phyloP scores from a whole-genome alignment of 2,329 filamentous ascomycete species.

The Alternaria rosae region DNA sequence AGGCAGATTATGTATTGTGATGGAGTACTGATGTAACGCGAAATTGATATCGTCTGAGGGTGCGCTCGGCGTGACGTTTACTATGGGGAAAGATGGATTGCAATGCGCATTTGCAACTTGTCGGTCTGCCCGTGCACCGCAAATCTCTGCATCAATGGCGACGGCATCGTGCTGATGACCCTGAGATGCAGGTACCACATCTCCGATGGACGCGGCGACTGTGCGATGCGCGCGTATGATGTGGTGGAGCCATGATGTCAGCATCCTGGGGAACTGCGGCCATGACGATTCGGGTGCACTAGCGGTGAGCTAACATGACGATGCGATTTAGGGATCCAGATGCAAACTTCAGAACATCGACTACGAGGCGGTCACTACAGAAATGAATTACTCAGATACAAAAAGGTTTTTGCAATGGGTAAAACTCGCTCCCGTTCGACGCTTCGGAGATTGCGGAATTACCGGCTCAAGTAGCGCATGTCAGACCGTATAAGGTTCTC shows the following conservation, averaged over 20 bases:
- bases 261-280: conserved; percentile 5
- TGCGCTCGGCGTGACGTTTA: conserved; percentile 6
- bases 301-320: background rate
- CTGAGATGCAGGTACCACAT: conserved; percentile 13
- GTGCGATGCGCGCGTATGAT: conserved; percentile 9
- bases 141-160: conserved; percentile 13
- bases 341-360: background rate
- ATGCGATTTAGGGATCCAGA: background rate
- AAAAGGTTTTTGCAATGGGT: background rate
- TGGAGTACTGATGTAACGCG: conserved; percentile 13
- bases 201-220: conserved; percentile 13
- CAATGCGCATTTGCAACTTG: background rate
- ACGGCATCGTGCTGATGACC: conserved; percentile 7
- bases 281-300: conserved; percentile 1
- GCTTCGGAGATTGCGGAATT: background rate
- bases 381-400: background rate
- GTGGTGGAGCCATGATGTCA: conserved; percentile 20
- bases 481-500: background rate
- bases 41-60: background rate
- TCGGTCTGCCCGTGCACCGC: conserved; percentile 1
- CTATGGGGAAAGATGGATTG: conserved; percentile 6
- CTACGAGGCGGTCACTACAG: background rate
- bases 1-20: background rate
- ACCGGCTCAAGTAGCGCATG: background rate
- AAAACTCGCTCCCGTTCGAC: background rate